These are phyloP conservation scores for Viola odorata DNA, from an alignment of 345 rosid species.

Conservation along the genomic window DNA sequence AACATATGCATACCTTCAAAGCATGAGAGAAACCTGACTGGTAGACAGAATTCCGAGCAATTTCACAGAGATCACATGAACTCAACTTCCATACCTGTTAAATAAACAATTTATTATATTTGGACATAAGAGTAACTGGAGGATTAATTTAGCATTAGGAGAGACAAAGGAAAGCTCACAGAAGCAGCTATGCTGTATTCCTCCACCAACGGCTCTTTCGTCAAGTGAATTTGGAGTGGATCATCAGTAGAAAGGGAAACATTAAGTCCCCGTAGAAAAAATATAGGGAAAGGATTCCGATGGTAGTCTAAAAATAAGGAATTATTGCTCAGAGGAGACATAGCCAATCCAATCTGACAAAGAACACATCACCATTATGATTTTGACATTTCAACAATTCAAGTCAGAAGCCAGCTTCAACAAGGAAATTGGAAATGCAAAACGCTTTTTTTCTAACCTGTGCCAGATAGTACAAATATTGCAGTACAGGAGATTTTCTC, in stretches of 20 bases:
- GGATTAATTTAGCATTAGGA: background rate
- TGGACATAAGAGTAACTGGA: background rate
- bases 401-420: too few species aligned
- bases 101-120: slow-evolving; percentile 2
- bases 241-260: slow-evolving; percentile 97
- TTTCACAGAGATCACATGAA: slow-evolving; percentile 93
- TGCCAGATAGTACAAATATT: slow-evolving; percentile 91
- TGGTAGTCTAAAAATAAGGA: slow-evolving; percentile 95
- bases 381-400: too few species aligned
- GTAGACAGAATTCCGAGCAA: slow-evolving; percentile 97
- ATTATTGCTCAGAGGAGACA: slow-evolving; percentile 99
- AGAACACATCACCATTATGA: slow-evolving; percentile 11
- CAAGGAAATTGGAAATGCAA: background rate
- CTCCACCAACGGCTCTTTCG: slow-evolving; percentile 96
- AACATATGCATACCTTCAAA: slow-evolving; percentile 51
- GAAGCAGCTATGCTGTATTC: slow-evolving; percentile 99
- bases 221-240: slow-evolving; percentile 95
- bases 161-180: slow-evolving; percentile 38
- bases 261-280: slow-evolving; percentile 92
- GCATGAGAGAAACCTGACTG: slow-evolving; percentile 99
- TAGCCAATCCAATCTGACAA: slow-evolving; percentile 88
- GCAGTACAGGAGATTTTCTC: slow-evolving; percentile 99
- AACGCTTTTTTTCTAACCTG: slow-evolving; percentile 45
- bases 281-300: slow-evolving; percentile 82
- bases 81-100: slow-evolving; percentile 95